A percentile compares a stretch with the other conserved stretches of the same genome.
Conservation (phyloP, 306 rosid genomes). For the Hippophae tibetana region DNA sequence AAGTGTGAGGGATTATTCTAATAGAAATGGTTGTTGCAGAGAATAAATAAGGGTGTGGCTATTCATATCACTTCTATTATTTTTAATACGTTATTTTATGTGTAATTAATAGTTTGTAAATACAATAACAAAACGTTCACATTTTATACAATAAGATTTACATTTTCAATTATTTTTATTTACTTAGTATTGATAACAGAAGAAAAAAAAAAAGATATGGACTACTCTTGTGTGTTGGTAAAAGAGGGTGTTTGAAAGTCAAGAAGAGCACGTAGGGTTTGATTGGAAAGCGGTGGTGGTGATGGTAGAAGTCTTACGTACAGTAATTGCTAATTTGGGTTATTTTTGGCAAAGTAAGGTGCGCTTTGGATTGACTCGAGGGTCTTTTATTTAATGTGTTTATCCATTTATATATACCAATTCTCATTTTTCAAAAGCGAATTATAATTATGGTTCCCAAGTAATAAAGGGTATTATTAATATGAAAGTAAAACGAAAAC, state of each 20-base stretch:
- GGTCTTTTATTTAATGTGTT: conserved; percentile 48
- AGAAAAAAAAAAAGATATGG: too few relatives aligned
- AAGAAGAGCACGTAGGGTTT: conserved; percentile 35
- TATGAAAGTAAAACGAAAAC: too few relatives aligned
- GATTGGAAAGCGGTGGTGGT: conserved; percentile 67
- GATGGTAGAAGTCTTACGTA: conserved; percentile 49
- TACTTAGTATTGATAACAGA: too few relatives aligned
- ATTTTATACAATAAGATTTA: too few relatives aligned
- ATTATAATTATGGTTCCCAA: too few relatives aligned
- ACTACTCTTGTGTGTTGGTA: too few relatives aligned
- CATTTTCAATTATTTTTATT: too few relatives aligned
- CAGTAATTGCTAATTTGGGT: conserved; percentile 58
- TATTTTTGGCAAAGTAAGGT: conserved; percentile 35
- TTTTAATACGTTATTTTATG: too few relatives aligned
- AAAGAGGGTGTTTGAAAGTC: conserved; percentile 54
- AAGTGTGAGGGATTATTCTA: conserved; percentile 57
- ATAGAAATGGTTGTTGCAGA: conserved; percentile 76
- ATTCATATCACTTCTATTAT: too few relatives aligned
- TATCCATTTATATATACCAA: neutral
- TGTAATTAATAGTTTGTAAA: too few relatives aligned
- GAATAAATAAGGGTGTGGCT: conserved; percentile 48
- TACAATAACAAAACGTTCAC: too few relatives aligned
- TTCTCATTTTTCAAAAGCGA: conserved; percentile 5
- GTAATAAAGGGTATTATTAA: too few relatives aligned
- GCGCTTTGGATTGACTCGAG: conserved; percentile 92